A percentile compares a stretch with the other conserved stretches of the same genome.
Conservation (phyloP, 2,329 filamentous ascomycete species). For the Trichoderma koningiopsis region DNA sequence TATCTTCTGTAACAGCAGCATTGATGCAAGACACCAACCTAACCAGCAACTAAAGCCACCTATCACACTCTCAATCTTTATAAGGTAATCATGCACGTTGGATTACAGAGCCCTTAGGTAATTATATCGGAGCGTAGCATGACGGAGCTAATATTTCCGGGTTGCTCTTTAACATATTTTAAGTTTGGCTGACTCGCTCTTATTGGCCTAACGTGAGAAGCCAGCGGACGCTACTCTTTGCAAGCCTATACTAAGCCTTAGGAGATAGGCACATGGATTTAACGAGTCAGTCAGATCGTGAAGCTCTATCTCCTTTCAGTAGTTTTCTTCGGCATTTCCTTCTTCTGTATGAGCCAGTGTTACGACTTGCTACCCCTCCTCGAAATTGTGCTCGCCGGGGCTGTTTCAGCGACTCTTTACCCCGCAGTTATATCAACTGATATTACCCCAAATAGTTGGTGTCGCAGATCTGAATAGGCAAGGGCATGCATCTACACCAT, state of each 20-base stretch:
- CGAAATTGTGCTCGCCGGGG: not conserved
- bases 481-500: not conserved
- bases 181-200: not conserved
- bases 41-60: too few species aligned
- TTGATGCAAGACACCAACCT: not conserved
- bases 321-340: not conserved
- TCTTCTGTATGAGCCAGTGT: not conserved
- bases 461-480: not conserved
- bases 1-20: not conserved
- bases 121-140: not conserved
- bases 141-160: not conserved
- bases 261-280: not conserved
- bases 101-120: not conserved
- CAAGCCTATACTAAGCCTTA: not conserved
- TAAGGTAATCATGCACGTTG: not conserved
- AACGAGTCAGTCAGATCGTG: not conserved
- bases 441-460: not conserved
- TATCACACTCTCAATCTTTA: not conserved
- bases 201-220: not conserved
- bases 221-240: not conserved
- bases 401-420: constrained; percentile 1
- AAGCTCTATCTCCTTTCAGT: not conserved
- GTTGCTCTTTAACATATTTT: not conserved
- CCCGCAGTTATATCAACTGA: constrained; percentile 5
- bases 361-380: not conserved